A percentile compares a stretch with the other conserved stretches of the same genome.
Evolutionary conservation across 805 yeast species (phyloP).

Genomic region (Candida ovalis): DNA sequence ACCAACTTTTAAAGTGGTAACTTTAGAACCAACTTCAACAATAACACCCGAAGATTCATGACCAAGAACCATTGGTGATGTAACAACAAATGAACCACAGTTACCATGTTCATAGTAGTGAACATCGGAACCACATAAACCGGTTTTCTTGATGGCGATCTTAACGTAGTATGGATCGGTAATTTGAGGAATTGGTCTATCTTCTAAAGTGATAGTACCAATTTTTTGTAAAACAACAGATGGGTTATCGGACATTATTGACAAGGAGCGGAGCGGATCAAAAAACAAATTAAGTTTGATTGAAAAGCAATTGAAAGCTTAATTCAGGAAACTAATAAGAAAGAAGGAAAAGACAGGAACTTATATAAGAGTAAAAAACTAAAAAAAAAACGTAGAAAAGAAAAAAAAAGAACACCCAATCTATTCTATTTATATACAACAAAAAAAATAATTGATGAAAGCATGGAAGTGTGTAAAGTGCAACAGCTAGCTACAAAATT

Average conservation of each 20-base stretch:
- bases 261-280: no score
- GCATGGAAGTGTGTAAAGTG: no score
- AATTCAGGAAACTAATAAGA: neutral
- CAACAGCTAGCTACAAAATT: no score
- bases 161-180: constrained; percentile 64
- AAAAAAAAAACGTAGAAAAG: neutral
- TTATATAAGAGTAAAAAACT: neutral
- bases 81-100: constrained; percentile 73
- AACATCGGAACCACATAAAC: constrained; percentile 85
- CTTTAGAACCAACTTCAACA: constrained; percentile 63
- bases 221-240: constrained; percentile 64
- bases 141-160: constrained; percentile 75
- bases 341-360: neutral
- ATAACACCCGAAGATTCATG: constrained; percentile 84
- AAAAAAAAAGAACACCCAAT: neutral
- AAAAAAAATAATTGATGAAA: no score
- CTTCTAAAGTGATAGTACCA: constrained; percentile 61
- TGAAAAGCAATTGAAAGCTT: no score
- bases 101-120: constrained; percentile 78
- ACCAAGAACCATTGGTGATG: constrained; percentile 80
- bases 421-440: neutral
- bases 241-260: constrained; percentile 30
- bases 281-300: no score
- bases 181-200: constrained; percentile 62
- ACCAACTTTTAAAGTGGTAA: constrained; percentile 65